A percentile compares a stretch with the other conserved stretches of the same genome.
phyloP scores from a whole-genome alignment of 257 asterid species.

The Handroanthus guayacan region DNA sequence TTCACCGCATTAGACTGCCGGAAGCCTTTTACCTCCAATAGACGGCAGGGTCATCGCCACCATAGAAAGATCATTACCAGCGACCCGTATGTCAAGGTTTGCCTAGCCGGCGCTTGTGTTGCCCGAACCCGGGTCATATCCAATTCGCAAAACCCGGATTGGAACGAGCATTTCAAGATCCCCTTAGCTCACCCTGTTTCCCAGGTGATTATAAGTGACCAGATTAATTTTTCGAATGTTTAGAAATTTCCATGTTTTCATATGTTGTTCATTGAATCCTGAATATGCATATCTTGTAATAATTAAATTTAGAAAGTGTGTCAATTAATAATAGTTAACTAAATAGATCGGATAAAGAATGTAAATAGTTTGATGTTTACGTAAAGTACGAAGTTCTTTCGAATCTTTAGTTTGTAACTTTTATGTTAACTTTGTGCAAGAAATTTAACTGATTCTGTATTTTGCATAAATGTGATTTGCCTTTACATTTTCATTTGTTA shows the following conservation, averaged over 20 bases:
- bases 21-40: constrained; percentile 45
- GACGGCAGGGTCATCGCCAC: constrained; percentile 41
- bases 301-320: background rate
- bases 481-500: background rate
- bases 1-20: constrained; percentile 68
- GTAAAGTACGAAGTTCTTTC: background rate
- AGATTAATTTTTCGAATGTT: background rate
- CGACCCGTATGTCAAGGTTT: constrained; percentile 89
- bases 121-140: constrained; percentile 86
- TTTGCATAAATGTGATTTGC: background rate
- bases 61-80: constrained; percentile 73
- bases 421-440: background rate
- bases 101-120: constrained; percentile 81
- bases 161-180: constrained; percentile 84
- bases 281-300: background rate
- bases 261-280: background rate
- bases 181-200: constrained; percentile 89
- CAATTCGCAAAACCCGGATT: constrained; percentile 79
- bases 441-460: background rate
- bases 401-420: background rate
- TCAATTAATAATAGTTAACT: background rate
- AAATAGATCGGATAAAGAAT: background rate
- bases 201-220: constrained; percentile 39
- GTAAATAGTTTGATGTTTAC: background rate
- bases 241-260: background rate